Evolutionary conservation across 192 early-diverging fungal species (phyloP), one percentile per base, ranked within the genome.

Genomic region (Dimargaris cristalligena): DNA sequence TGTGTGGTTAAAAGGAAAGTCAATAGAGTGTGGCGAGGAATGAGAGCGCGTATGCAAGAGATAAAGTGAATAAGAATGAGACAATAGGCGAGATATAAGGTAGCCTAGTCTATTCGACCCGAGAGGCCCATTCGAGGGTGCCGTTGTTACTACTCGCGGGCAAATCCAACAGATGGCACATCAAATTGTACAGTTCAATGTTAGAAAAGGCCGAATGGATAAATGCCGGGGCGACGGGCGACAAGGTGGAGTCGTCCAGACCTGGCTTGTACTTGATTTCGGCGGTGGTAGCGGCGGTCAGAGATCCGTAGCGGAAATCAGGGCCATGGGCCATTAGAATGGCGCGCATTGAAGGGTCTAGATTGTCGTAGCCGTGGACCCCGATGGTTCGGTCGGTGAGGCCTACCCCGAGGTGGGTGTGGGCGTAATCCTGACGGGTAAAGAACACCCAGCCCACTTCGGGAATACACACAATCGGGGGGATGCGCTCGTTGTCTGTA

Each of bases 361-460:
- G 35, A 68, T 85, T 76, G 62, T 92, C 86, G 71, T 89, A 97
- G 8, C 93, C 93, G 66, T 97, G 93, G 29, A 77, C 72, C 20
- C 90, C 92, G 30, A 65, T 63, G 2, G 69, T 63, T 10, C 61
- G 57, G 58, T 64, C 60, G 13, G 63, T 55, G 0, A 62, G 52
- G 14, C 60, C 62, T 14, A 6, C 31, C 3, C 28, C 3, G 8
- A 34, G 28, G 52, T 23, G 14, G 9, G 52, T 16, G 30, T 54
- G 10, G 30, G 11, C 10, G 32, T 33, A 33, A 23, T 11, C 3
- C 8, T 54, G 10, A 57, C 20, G 62, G 9, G 60, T 76, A 2
- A 74, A 71, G 62, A 86, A 76, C 34, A 77, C 67, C 62, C 75
- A 80, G 2, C 85, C 88, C 0, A 74, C 47, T 32, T 86, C 78